phyloP scores from a whole-genome alignment of 2,329 filamentous ascomycete species.

The Fusarium multiceps region DNA sequence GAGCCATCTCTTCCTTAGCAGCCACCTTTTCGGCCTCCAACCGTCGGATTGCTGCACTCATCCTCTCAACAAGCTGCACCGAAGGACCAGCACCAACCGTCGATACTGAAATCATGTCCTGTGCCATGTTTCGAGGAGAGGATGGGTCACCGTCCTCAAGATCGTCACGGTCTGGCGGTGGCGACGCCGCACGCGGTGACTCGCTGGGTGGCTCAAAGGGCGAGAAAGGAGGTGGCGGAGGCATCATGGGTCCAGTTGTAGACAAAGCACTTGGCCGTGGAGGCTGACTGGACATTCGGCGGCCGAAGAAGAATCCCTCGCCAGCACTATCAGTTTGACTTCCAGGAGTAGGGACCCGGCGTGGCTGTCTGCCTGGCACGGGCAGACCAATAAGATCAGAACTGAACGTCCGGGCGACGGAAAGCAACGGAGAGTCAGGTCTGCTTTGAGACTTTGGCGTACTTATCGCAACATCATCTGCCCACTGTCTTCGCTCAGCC shows the following conservation, averaged over 20 bases:
- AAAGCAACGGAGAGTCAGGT: slow-evolving; percentile 66
- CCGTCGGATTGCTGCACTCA: slow-evolving; percentile 91
- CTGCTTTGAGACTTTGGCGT: slow-evolving; percentile 61
- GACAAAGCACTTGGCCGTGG: slow-evolving; percentile 57
- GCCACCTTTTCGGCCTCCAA: slow-evolving; percentile 93
- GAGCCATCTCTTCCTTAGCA: slow-evolving; percentile 83
- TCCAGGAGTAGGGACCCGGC: slow-evolving; percentile 57
- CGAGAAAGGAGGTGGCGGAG: slow-evolving; percentile 56
- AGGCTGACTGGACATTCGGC: slow-evolving; percentile 64
- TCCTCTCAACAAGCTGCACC: slow-evolving; percentile 94
- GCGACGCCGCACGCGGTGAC: slow-evolving; percentile 52
- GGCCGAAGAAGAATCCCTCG: slow-evolving; percentile 55
- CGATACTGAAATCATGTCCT: slow-evolving; percentile 89
- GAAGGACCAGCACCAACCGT: slow-evolving; percentile 91
- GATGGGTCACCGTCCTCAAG: slow-evolving; percentile 59
- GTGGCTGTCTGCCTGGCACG: slow-evolving; percentile 50
- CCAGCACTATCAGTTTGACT: slow-evolving; percentile 58
- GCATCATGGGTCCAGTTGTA: slow-evolving; percentile 51
- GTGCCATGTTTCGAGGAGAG: slow-evolving; percentile 76
- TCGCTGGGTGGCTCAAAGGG: slow-evolving; percentile 58
- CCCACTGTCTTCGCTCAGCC: slow-evolving; percentile 61
- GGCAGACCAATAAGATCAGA: slow-evolving; percentile 64
- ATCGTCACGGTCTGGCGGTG: slow-evolving; percentile 61
- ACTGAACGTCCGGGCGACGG: slow-evolving; percentile 64
- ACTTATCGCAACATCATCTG: slow-evolving; percentile 60